A percentile compares a stretch with the other conserved stretches of the same genome.
phyloP scores from a whole-genome alignment of 2,329 filamentous ascomycete genomes.

The Plenodomus biglobosus region DNA sequence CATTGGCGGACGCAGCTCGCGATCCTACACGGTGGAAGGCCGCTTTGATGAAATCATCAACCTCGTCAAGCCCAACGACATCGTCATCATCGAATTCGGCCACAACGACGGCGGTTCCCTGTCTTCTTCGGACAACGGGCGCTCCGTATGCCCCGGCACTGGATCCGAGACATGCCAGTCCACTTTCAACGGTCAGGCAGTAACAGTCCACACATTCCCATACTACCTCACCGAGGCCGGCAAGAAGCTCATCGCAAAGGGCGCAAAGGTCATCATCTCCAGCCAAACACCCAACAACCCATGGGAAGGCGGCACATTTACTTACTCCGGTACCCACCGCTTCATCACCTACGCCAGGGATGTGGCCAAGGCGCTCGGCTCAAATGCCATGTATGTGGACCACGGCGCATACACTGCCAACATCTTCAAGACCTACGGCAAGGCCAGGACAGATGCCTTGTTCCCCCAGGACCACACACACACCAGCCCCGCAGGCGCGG shows the following conservation, averaged over 20 bases:
- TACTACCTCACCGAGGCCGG: constrained; percentile 62
- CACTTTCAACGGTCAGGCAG: constrained; percentile 53
- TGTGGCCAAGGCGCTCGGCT: constrained; percentile 49
- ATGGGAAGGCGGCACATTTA: constrained; percentile 60
- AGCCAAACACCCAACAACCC: constrained; percentile 64
- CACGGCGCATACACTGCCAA: constrained; percentile 62
- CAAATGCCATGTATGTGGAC: constrained; percentile 55
- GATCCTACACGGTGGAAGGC: constrained; percentile 67
- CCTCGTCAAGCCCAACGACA: constrained; percentile 59
- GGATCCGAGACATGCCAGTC: constrained; percentile 58
- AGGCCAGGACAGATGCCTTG: constrained; percentile 53
- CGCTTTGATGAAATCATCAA: constrained; percentile 52
- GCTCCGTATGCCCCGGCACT: constrained; percentile 60
- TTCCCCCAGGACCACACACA: constrained; percentile 66
- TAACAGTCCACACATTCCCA: constrained; percentile 63
- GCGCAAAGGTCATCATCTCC: constrained; percentile 61
- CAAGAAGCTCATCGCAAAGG: constrained; percentile 56
- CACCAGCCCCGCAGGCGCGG: constrained; percentile 59
- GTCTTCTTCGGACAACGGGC: constrained; percentile 58
- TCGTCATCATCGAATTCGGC: constrained; percentile 70
- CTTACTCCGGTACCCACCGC: constrained; percentile 49
- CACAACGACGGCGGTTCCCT: constrained; percentile 70
- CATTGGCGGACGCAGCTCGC: constrained; percentile 65
- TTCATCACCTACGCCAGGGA: constrained; percentile 60
- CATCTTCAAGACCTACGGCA: constrained; percentile 56